Evolutionary conservation across 306 rosid genomes (phyloP).

Genomic region (Alnus glutinosa): DNA sequence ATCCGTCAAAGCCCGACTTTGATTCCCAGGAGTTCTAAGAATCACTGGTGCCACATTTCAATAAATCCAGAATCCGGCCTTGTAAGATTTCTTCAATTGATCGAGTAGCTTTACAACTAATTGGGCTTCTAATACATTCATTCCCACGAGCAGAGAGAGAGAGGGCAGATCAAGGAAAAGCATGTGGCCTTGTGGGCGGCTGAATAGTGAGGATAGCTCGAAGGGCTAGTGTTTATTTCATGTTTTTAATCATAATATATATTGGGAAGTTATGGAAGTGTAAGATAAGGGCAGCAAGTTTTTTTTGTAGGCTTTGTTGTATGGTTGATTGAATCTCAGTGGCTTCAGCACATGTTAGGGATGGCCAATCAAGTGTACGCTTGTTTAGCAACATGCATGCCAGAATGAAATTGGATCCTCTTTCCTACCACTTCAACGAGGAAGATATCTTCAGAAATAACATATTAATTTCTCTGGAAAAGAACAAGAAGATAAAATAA

Average conservation of each 20-base stretch:
- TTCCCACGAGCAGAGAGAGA: conserved; percentile 25
- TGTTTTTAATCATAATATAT: not conserved
- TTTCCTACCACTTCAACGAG: too few relatives aligned
- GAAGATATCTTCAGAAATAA: too few relatives aligned
- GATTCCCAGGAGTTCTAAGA: conserved; percentile 77
- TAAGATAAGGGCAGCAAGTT: conserved; percentile 31
- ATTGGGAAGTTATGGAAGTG: conserved; percentile 26
- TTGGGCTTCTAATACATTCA: conserved; percentile 25
- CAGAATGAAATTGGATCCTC: too few relatives aligned
- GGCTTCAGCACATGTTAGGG: not conserved
- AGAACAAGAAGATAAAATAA: too few relatives aligned
- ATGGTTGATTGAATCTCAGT: conserved; percentile 1
- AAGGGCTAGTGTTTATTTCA: conserved; percentile 30
- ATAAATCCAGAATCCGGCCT: conserved; percentile 25
- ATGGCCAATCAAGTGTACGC: conserved; percentile 17
- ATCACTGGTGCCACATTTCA: conserved; percentile 15
- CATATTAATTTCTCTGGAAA: too few relatives aligned
- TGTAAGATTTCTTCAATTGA: conserved; percentile 34
- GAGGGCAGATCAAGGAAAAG: conserved; percentile 28
- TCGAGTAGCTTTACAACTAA: conserved; percentile 37
- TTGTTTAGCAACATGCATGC: too few relatives aligned
- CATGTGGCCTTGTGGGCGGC: not conserved
- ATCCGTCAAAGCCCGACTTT: conserved; percentile 88
- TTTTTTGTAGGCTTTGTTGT: conserved; percentile 29
- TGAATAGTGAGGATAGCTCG: conserved; percentile 25